Conservation (phyloP, 2,329 filamentous ascomycete species). For the Dothidotthia symphoricarpi region DNA sequence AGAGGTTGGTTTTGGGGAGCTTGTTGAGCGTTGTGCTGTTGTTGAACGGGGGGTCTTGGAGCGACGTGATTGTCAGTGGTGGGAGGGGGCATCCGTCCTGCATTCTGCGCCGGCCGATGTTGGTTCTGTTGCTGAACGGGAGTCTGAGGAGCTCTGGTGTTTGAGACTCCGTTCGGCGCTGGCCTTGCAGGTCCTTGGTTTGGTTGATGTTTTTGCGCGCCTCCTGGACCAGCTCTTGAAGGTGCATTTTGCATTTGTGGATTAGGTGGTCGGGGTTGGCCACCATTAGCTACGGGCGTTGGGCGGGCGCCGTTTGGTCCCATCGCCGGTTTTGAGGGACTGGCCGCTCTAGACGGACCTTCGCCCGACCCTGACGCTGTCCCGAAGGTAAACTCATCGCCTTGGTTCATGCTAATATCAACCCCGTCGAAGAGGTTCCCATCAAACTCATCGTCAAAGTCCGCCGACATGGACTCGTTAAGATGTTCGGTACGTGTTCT, state of each 20-base stretch:
- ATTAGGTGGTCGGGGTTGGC: conserved; percentile 21
- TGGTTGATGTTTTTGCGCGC: conserved; percentile 27
- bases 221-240: conserved; percentile 19
- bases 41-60: conserved; percentile 18
- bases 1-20: conserved; percentile 21
- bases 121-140: conserved; percentile 24
- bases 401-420: conserved; percentile 61
- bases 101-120: conserved; percentile 20
- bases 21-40: conserved; percentile 21
- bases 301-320: conserved; percentile 19
- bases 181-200: conserved; percentile 22
- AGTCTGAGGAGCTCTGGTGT: conserved; percentile 33
- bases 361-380: conserved; percentile 18
- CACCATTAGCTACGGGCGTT: conserved; percentile 21
- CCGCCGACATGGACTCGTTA: conserved; percentile 37
- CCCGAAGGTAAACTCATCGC: conserved; percentile 46
- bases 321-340: conserved; percentile 12
- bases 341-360: conserved; percentile 11
- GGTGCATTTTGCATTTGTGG: conserved; percentile 26
- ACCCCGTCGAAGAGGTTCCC: conserved; percentile 59
- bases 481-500: conserved; percentile 37
- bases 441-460: conserved; percentile 57
- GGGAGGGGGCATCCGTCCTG: conserved; percentile 23
- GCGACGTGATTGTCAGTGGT: conserved; percentile 20
- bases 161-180: conserved; percentile 16